Evolutionary conservation across 2,329 filamentous ascomycete genomes (phyloP), one percentile per base, ranked within the genome.

Genomic region (Paraconiothyrium brasiliense): DNA sequence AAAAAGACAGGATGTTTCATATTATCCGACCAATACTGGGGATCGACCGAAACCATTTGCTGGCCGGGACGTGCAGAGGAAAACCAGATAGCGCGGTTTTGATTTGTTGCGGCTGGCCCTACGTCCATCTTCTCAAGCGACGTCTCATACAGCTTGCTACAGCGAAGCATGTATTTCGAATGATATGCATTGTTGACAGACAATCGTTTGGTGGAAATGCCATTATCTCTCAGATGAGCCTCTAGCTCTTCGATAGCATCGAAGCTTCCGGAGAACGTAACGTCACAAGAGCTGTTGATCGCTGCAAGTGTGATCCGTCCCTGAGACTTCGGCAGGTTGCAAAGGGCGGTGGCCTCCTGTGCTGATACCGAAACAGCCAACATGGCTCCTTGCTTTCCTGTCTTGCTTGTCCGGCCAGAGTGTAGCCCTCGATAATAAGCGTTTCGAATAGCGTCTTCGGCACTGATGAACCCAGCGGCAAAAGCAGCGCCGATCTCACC

Each of bases 1-100:
- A 85, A 84, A 1, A 80, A 65, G 0, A 84, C 82, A 2, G 82
- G 74, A 6, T 75, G 67, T 1, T 74, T 63, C 79, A 84, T 80
- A 64, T 84, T 85, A 27, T 81, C 74, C 0, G 62, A 70, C 83
- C 83, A 85, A 68, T 84, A 84, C 0, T 49, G 47, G 1, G 35
- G 54, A 34, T 43, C 50, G 4, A 46, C 35, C 47, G 44, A 52
- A 27, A 24, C 24, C 41, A 61, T 51, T 8, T 37, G 39, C 24
- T 35, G 9, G 4, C 62, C 64, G 16, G 59, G 48, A 35, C 51
- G 55, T 14, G 60, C 62, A 7, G 59, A 61, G 1, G 61, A 64
- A 14, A 41, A 61, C 61, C 61, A 64, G 1, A 24, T 20, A 1
- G 58, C 41, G 13, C 11, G 13, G 37, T 10, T 41, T 35, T 55